These are phyloP conservation scores for Sugiyamaella xylanicola DNA, from an alignment of 1,139 yeast species.

Conservation along the genomic window DNA sequence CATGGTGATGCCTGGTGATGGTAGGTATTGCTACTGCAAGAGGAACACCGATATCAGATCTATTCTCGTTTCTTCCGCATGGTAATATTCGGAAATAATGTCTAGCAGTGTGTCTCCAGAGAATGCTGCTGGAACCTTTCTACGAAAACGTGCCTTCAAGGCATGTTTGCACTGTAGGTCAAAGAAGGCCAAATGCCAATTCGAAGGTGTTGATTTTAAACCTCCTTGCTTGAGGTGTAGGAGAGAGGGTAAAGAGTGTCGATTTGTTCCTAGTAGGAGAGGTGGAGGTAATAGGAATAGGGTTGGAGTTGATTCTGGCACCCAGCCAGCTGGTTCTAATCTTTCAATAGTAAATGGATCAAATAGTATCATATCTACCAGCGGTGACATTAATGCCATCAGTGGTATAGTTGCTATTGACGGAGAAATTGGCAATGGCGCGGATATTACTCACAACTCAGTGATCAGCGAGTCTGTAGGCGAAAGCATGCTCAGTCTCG, in stretches of 20 bases:
- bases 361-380: background rate
- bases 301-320: background rate
- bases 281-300: slow-evolving; percentile 50
- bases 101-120: slow-evolving; percentile 16
- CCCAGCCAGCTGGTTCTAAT: background rate
- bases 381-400: background rate
- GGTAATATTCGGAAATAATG: background rate
- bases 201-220: slow-evolving; percentile 70
- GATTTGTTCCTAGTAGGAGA: slow-evolving; percentile 64
- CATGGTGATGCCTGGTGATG: background rate
- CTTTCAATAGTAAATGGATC: background rate
- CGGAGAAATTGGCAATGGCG: background rate
- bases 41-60: background rate
- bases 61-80: background rate
- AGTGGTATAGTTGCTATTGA: background rate
- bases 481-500: background rate
- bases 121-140: slow-evolving; percentile 2
- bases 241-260: slow-evolving; percentile 78
- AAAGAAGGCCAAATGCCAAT: slow-evolving; percentile 73
- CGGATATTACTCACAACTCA: background rate
- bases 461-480: background rate
- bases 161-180: slow-evolving; percentile 86
- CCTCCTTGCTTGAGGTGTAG: slow-evolving; percentile 87
- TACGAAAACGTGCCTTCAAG: slow-evolving; percentile 59
- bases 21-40: background rate